phyloP scores from a whole-genome alignment of 2,329 filamentous ascomycete species.

The Ophiostoma quercus region DNA sequence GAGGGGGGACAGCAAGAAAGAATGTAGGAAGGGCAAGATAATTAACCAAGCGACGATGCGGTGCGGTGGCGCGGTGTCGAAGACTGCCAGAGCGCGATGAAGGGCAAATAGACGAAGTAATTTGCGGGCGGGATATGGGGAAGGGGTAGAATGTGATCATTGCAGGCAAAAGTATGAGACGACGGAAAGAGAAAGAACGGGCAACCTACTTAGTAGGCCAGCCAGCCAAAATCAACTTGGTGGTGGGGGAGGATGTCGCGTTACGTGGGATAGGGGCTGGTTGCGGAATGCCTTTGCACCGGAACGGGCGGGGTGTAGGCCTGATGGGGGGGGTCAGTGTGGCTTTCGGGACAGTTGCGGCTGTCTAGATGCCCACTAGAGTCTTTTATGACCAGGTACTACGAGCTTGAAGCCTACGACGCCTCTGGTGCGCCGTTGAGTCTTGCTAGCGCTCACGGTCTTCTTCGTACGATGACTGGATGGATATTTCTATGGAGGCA shows the following conservation, averaged over 20 bases:
- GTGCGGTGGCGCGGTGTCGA: background rate
- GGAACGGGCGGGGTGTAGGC: background rate
- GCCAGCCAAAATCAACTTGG: background rate
- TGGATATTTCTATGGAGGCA: too few species aligned
- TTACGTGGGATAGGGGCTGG: conserved; percentile 2
- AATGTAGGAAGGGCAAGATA: background rate
- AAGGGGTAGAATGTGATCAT: background rate
- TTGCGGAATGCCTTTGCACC: too few species aligned
- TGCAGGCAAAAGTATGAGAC: background rate
- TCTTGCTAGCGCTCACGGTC: background rate
- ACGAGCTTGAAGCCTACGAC: background rate
- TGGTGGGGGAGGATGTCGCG: conserved; percentile 1
- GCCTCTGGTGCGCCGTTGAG: background rate
- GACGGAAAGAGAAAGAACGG: background rate
- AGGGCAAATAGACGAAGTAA: background rate
- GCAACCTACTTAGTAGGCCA: background rate
- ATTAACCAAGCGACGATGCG: background rate
- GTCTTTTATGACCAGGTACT: background rate
- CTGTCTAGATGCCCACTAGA: too few species aligned
- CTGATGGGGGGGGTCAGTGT: background rate
- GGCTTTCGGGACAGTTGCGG: too few species aligned
- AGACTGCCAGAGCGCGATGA: background rate
- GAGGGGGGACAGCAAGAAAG: background rate
- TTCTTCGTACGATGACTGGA: too few species aligned
- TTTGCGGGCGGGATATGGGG: background rate